These are phyloP conservation scores for Kappamyces sp. DNA, from an alignment of 192 early-diverging fungal species.

Conservation along the genomic window DNA sequence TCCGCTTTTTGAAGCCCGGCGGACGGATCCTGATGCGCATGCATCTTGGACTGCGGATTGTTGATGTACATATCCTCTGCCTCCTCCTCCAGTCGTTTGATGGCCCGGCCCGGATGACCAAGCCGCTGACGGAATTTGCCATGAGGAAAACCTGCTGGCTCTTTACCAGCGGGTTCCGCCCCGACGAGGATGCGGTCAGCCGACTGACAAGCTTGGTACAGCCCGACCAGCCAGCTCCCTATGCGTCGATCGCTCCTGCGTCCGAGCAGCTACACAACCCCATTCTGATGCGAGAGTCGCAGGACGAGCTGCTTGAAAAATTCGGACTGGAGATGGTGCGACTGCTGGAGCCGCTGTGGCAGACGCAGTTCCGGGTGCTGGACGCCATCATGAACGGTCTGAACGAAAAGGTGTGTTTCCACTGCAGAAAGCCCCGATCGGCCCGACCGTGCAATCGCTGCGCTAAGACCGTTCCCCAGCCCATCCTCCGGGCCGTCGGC, in stretches of 20 bases:
- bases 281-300: not conserved
- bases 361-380: not conserved
- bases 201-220: not conserved
- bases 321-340: not conserved
- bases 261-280: slow-evolving; percentile 7
- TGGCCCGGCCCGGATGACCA: not conserved
- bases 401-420: not conserved
- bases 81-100: slow-evolving; percentile 3
- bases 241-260: not conserved
- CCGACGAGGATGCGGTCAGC: not conserved
- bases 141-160: slow-evolving; percentile 18
- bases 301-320: not conserved
- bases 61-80: slow-evolving; percentile 11
- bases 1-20: not conserved
- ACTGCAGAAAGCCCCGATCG: not conserved
- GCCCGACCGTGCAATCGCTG: too few species aligned
- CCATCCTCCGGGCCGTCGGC: not conserved
- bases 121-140: slow-evolving; percentile 19
- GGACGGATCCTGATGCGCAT: slow-evolving; percentile 11
- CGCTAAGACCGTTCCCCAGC: too few species aligned
- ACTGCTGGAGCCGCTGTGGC: not conserved
- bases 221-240: not conserved
- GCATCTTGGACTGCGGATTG: slow-evolving; percentile 16
- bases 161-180: not conserved
- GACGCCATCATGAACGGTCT: slow-evolving; percentile 6